Base-by-base conservation (phyloP, 2,329 filamentous ascomycete genomes). In the Monosporascus sp. region DNA sequence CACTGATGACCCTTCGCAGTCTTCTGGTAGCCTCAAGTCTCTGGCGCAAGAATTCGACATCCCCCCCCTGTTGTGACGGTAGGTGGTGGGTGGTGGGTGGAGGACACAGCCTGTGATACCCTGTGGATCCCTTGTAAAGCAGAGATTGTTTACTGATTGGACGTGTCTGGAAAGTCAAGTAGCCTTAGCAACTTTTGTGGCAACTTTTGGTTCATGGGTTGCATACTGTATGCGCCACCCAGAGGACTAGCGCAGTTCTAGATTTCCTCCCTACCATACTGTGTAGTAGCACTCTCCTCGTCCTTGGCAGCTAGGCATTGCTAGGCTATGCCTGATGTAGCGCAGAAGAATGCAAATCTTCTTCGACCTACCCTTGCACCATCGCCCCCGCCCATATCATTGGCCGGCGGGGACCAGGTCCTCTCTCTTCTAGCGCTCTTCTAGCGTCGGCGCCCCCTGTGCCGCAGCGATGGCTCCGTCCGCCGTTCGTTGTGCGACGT, bases 351-450 rank as follows among this genome's bases (percentile, higher is more conserved):
- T 24, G 22, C 42, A 46, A 31, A 46, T 46, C 42, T 46, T 31
- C 24, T 31, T n/a, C n/a, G n/a, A n/a, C 42, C 11, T 17, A 14
- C 6, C 24, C 8, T 27, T 14, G 31, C 9, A 14, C 42, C 42
- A 4, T 7, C 2, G 53, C 51, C n/a, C 42, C 37, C 8, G 15
- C 14, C 52, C 14, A 37, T 50, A 17, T 64, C 57, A 67, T 67
- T 67, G 64, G 64, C 11, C 27, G 34, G 25, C 38, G 38, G 47
- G 47, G 14, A 34, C 41, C 47, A 49, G 46, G 53, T 57, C 59
- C 52, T 54, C 47, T 52, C 54, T 60, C 60, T 72, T 72, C 69
- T 71, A 72, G 68, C 64, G 66, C 57, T 57, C 57, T 72, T 72
- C 69, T 72, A 71, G 68, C 61, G 63, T 62, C 45, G 54, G 53